Conservation (phyloP, 2,329 filamentous ascomycete genomes). For the Monilinia laxa region DNA sequence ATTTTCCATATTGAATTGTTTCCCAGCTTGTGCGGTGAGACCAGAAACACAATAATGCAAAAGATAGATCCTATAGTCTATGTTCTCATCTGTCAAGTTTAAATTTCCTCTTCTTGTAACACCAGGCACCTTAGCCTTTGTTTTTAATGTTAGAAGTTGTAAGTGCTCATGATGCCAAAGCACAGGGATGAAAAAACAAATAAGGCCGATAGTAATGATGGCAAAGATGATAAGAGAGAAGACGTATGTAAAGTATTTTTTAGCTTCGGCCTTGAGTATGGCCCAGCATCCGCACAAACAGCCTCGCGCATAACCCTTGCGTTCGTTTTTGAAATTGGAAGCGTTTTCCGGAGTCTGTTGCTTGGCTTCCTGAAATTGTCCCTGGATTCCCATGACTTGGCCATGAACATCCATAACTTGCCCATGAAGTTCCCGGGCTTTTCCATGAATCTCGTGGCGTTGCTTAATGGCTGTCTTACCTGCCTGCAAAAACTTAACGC, state of each 20-base stretch:
- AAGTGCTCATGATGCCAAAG: constrained; percentile 13
- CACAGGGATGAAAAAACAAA: neutral
- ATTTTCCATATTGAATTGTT: neutral
- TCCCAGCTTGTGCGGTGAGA: neutral
- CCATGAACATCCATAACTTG: neutral
- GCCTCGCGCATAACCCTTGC: neutral
- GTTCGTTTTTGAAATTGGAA: neutral
- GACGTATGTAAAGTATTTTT: constrained; percentile 6
- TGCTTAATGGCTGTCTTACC: neutral
- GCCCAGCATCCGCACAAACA: constrained; percentile 6
- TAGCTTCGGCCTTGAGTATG: constrained; percentile 1
- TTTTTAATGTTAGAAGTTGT: constrained; percentile 9
- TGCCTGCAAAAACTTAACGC: neutral
- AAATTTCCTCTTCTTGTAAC: too few species aligned
- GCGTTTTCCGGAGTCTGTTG: neutral
- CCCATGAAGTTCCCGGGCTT: neutral
- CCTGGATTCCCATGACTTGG: neutral
- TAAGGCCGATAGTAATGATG: constrained; percentile 1
- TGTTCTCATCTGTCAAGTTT: neutral
- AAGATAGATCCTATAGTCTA: constrained; percentile 3
- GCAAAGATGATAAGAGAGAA: constrained; percentile 8
- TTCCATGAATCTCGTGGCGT: constrained; percentile 1
- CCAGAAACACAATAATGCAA: constrained; percentile 13
- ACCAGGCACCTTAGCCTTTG: neutral
- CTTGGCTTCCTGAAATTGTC: neutral